Percentiles rank a stretch among this genome's conserved stretches.
Evolutionary conservation across 2,329 filamentous ascomycete genomes (phyloP).

Genomic region (Diplodia intermedia): DNA sequence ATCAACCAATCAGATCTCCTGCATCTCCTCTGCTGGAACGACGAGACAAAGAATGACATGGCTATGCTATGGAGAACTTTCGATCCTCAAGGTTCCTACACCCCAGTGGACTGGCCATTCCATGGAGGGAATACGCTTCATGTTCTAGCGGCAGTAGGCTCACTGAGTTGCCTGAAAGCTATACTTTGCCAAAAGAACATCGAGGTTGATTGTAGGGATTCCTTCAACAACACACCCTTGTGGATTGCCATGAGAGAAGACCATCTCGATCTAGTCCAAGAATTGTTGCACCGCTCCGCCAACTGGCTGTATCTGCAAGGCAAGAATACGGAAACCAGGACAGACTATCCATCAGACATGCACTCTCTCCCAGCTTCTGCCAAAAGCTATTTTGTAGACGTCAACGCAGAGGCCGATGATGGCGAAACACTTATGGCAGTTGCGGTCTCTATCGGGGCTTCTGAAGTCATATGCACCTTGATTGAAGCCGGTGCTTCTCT

Average conservation of each 20-base stretch:
- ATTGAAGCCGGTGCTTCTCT: neutral
- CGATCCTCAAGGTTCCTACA: neutral
- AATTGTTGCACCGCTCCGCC: neutral
- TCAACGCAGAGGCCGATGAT: neutral
- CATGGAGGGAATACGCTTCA: neutral
- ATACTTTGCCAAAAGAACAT: neutral
- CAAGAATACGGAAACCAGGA: fast-evolving
- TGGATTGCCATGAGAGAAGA: neutral
- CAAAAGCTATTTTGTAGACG: neutral
- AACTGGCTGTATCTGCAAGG: neutral
- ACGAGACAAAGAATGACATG: neutral
- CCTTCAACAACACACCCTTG: neutral
- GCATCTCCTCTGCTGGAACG: neutral
- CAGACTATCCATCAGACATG: fast-evolving
- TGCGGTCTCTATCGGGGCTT: neutral
- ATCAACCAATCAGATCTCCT: neutral
- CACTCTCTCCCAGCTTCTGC: neutral
- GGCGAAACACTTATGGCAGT: neutral
- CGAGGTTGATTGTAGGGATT: neutral
- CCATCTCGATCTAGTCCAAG: neutral
- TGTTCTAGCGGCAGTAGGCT: neutral
- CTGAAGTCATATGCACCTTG: neutral
- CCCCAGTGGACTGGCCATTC: neutral
- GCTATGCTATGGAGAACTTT: neutral
- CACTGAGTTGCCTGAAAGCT: neutral